Evolutionary conservation across 805 yeast species (phyloP), one percentile per base, ranked within the genome.

Genomic region (Kodamaea kakaduensis): DNA sequence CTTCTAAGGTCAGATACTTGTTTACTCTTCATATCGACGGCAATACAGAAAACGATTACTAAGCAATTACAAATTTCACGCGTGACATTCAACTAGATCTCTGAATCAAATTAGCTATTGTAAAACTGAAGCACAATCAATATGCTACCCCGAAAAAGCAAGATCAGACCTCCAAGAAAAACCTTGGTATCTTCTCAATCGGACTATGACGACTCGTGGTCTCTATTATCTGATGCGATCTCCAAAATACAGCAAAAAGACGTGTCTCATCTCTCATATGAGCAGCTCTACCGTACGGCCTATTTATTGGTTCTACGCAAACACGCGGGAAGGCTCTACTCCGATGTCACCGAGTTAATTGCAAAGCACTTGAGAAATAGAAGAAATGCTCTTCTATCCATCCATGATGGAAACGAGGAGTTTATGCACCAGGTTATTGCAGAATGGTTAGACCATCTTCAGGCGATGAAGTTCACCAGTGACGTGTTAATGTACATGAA

Each of bases 401-500:
- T 50, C 9, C 38, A 45, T 10, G 42, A 49, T 9, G 43, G 41
- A 15, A 48, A 48, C 14, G 66, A 58, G 36, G 61, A 54, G 15
- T 60, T 69, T 28, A 48, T 75, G 42, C 57, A 56, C 27, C 53
- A 53, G 3, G 48, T 71, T 6, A 47, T 66, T 3, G 33, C 40
- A 3, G 74, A 71, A 37, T 88, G 96, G 95, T 69, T 75, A 23
- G 85, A 79, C 31, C 90, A 84, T 52, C 56, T 79, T 24, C 68
- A 78, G 25, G 71, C 82, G 32, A 83, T 85, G 81, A 71, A 84
- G 43, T 77, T 85, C 71, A 74, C 86, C 28, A 75, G 89, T 47
- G 95, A 89, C 55, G 84, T 88, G 3, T 62, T 86, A 52, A 81
- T 88, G 84, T 88, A 88, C 51, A 58, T 89, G 52, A 95, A 88